Evolutionary conservation across 2,329 filamentous ascomycete species (phyloP).

Genomic region (Neofusicoccum sp.): DNA sequence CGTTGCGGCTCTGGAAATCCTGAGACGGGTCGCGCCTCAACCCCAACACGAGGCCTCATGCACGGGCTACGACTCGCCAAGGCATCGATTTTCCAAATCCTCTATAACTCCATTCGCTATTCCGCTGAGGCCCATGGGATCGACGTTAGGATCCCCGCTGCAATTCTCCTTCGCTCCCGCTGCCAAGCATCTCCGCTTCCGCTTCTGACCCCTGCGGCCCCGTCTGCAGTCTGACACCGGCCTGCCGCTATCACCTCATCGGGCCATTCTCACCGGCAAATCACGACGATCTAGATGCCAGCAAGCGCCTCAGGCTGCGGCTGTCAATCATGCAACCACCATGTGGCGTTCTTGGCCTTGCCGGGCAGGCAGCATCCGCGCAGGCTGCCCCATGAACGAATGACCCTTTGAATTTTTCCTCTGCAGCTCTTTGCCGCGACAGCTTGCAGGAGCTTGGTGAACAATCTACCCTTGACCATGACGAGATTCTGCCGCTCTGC

Average conservation of each 20-base stretch:
- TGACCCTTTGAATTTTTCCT: not conserved
- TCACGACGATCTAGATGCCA: not conserved
- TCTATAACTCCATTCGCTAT: not conserved
- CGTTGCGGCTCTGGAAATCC: not conserved
- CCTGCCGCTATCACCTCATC: not conserved
- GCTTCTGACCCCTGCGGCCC: not conserved
- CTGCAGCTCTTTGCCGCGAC: not conserved
- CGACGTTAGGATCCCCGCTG: constrained; percentile 1
- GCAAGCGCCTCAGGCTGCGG: constrained; percentile 1
- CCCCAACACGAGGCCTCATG: not conserved
- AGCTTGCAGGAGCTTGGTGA: constrained; percentile 5
- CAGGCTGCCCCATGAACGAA: not conserved
- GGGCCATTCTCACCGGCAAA: not conserved
- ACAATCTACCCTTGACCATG: not conserved
- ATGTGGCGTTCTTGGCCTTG: not conserved
- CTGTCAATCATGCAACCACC: not conserved
- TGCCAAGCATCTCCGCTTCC: constrained; percentile 12
- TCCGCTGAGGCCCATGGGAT: not conserved
- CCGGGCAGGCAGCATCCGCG: not conserved
- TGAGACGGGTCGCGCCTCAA: constrained; percentile 6
- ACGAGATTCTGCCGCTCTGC: not conserved
- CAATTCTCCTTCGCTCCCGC: constrained; percentile 4
- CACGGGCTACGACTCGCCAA: not conserved
- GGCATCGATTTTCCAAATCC: not conserved
- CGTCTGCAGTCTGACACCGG: not conserved